Percentiles rank a stretch among this genome's conserved stretches.
Conservation (phyloP, 2,329 filamentous ascomycete genomes). For the Dichotomopilus funicola region DNA sequence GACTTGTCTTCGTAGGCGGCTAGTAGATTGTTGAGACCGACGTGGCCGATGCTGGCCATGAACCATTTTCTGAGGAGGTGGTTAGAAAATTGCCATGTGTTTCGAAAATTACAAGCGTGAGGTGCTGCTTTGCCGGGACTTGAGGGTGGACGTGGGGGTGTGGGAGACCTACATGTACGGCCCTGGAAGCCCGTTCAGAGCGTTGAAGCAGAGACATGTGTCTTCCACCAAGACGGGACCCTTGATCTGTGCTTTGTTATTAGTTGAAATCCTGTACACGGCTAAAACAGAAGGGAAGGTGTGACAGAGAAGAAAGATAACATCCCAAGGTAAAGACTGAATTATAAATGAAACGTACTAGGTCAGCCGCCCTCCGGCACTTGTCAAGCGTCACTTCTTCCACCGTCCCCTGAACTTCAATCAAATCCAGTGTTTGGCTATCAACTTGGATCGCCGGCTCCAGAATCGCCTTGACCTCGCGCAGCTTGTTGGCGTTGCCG, state of each 20-base stretch:
- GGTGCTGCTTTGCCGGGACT: too few relatives aligned
- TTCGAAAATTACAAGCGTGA: not conserved
- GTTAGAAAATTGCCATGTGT: too few relatives aligned
- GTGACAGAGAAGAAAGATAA: too few relatives aligned
- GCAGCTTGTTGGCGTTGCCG: slow-evolving; percentile 88
- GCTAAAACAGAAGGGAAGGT: too few relatives aligned
- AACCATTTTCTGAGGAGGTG: slow-evolving; percentile 77
- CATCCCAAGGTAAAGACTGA: too few relatives aligned
- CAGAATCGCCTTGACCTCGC: slow-evolving; percentile 83
- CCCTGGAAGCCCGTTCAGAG: slow-evolving; percentile 83
- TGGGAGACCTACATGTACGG: slow-evolving; percentile 73
- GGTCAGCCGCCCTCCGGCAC: slow-evolving; percentile 71
- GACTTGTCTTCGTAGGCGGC: slow-evolving; percentile 85
- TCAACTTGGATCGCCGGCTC: slow-evolving; percentile 65
- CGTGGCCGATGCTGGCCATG: slow-evolving; percentile 71
- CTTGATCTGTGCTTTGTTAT: slow-evolving; percentile 50
- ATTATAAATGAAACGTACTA: slow-evolving; percentile 43
- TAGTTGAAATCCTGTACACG: not conserved
- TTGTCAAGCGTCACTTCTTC: slow-evolving; percentile 90
- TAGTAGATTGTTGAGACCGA: slow-evolving; percentile 84
- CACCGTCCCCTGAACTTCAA: slow-evolving; percentile 86
- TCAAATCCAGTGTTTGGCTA: slow-evolving; percentile 69
- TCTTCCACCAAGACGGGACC: slow-evolving; percentile 94
- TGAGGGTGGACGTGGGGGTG: not conserved
- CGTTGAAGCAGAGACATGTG: slow-evolving; percentile 88